phyloP scores from a whole-genome alignment of 805 yeast genomes.

The Kodamaea kakaduensis region DNA sequence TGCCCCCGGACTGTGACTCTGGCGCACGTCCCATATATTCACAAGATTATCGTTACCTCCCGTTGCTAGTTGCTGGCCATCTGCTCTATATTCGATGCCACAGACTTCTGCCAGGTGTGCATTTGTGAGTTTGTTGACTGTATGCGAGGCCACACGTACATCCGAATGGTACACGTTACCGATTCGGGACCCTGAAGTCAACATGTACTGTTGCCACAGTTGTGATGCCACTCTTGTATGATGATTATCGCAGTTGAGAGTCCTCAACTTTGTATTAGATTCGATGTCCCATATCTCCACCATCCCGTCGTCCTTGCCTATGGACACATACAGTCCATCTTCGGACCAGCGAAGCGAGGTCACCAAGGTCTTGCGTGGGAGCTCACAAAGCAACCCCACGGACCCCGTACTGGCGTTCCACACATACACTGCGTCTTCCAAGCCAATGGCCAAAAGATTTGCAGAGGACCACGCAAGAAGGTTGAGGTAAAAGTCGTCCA shows the following conservation, averaged over 20 bases:
- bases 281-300: slow-evolving; percentile 94
- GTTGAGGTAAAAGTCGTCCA: slow-evolving; percentile 89
- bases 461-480: slow-evolving; percentile 82
- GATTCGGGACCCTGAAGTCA: slow-evolving; percentile 83
- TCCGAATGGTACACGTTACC: slow-evolving; percentile 87
- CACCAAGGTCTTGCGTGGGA: slow-evolving; percentile 45
- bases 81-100: slow-evolving; percentile 80
- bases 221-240: slow-evolving; percentile 74
- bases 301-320: slow-evolving; percentile 79
- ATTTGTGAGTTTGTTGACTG: slow-evolving; percentile 48
- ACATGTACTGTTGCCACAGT: slow-evolving; percentile 76
- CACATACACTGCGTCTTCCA: slow-evolving; percentile 76
- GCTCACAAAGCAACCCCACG: slow-evolving; percentile 64
- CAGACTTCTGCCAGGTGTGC: slow-evolving; percentile 85
- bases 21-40: slow-evolving; percentile 86
- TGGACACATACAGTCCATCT: slow-evolving; percentile 80
- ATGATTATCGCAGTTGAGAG: slow-evolving; percentile 65
- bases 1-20: slow-evolving; percentile 14
- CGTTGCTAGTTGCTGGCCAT: slow-evolving; percentile 80
- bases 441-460: slow-evolving; percentile 82
- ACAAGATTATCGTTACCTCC: slow-evolving; percentile 96
- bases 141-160: slow-evolving; percentile 78
- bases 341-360: slow-evolving; percentile 86
- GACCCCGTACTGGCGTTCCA: slow-evolving; percentile 89
- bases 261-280: slow-evolving; percentile 64